Conservation (phyloP, 129 eudicot species). For the Flaveria robusta region DNA sequence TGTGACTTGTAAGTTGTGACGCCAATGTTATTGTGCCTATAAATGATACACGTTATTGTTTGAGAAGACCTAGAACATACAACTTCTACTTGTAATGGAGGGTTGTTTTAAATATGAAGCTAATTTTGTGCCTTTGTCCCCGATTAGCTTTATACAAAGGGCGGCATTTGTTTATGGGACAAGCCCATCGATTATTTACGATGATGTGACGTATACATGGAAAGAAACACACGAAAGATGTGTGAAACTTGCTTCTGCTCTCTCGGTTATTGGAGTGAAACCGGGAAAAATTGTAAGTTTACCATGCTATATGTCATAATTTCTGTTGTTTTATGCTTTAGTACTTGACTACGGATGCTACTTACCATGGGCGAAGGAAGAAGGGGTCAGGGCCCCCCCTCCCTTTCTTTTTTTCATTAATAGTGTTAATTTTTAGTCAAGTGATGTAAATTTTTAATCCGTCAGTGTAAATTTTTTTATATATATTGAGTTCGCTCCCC, state of each 20-base stretch:
- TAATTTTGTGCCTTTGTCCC: constrained; percentile 56
- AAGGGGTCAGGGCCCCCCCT: too few species aligned
- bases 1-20: too few species aligned
- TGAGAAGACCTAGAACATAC: constrained; percentile 10
- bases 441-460: too few species aligned
- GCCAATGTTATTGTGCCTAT: constrained; percentile 1
- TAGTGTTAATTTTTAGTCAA: too few species aligned
- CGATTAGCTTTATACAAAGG: constrained; percentile 54
- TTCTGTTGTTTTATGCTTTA: neutral
- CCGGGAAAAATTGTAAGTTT: constrained; percentile 47
- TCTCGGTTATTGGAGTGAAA: constrained; percentile 34
- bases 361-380: too few species aligned
- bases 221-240: constrained; percentile 48
- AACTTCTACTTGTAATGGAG: constrained; percentile 23
- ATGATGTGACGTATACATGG: constrained; percentile 44
- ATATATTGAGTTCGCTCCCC: too few species aligned
- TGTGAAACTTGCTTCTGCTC: constrained; percentile 52
- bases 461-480: too few species aligned
- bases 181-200: constrained; percentile 44
- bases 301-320: neutral
- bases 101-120: constrained; percentile 46
- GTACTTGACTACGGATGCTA: too few species aligned
- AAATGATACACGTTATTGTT: constrained; percentile 4
- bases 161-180: constrained; percentile 48
- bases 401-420: too few species aligned